Percentiles rank a stretch among this genome's conserved stretches.
Conservation (phyloP, 352 stramenopile species). For the Globisporangium nunn region DNA sequence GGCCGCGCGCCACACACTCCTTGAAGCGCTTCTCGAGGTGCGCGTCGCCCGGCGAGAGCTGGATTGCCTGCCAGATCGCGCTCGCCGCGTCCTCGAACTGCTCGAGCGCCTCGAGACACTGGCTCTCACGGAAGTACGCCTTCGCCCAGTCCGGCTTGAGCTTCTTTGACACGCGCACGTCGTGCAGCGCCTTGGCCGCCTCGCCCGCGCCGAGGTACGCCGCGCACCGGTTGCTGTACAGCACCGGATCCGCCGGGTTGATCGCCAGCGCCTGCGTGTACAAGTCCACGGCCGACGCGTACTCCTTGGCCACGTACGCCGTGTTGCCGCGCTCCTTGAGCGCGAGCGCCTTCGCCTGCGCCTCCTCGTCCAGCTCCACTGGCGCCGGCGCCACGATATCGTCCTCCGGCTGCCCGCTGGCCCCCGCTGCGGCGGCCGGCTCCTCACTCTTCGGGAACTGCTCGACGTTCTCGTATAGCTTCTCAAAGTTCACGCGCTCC, state of each 20-base stretch:
- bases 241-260: conserved; percentile 42
- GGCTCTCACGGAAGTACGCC: conserved; percentile 75
- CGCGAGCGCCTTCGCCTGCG: conserved; percentile 27
- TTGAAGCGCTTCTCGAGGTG: conserved; percentile 79
- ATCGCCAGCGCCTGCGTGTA: conserved; percentile 66
- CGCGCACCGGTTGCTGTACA: conserved; percentile 83
- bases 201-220: conserved; percentile 50
- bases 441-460: conserved; percentile 16
- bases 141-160: conserved; percentile 80
- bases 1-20: conserved; percentile 65
- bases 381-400: conserved; percentile 39
- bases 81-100: conserved; percentile 70
- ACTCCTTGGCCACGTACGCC: conserved; percentile 65
- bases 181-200: conserved; percentile 59
- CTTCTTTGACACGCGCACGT: conserved; percentile 77
- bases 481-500: conserved; percentile 58
- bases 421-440: conserved; percentile 24
- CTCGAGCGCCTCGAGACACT: conserved; percentile 70
- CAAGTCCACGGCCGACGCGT: conserved; percentile 28
- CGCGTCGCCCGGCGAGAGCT: conserved; percentile 65
- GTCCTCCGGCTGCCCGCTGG: conserved; percentile 29
- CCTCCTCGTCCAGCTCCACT: conserved; percentile 30
- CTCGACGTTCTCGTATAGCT: conserved; percentile 35
- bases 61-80: conserved; percentile 68
- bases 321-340: conserved; percentile 71